phyloP scores from a whole-genome alignment of 1,284 basidiomycete genomes.

The Fomitiporia mediterranea region DNA sequence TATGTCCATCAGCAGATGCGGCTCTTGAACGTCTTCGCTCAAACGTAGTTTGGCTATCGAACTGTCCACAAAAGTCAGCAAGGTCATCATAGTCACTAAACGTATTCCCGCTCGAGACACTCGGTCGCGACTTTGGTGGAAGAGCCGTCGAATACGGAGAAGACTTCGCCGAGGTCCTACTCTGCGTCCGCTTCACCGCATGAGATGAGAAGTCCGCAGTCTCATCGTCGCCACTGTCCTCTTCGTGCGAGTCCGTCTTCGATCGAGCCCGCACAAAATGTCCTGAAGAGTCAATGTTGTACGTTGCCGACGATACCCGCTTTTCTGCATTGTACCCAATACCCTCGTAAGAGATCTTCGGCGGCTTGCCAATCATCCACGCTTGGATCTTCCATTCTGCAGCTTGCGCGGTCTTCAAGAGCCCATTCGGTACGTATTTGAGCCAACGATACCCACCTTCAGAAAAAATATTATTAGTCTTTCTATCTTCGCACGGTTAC shows the following conservation, averaged over 20 bases:
- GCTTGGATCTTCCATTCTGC: slow-evolving; percentile 96
- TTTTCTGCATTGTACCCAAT: slow-evolving; percentile 62
- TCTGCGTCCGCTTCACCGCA: slow-evolving; percentile 4
- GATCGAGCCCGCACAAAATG: neutral
- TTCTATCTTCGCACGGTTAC: slow-evolving; percentile 2
- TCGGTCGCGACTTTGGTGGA: slow-evolving; percentile 24
- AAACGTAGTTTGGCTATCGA: slow-evolving; percentile 72
- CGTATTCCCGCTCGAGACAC: slow-evolving; percentile 54
- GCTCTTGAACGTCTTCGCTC: slow-evolving; percentile 38
- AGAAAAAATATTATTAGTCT: slow-evolving; percentile 21
- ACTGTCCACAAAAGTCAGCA: slow-evolving; percentile 76
- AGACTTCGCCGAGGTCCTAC: neutral
- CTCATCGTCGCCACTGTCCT: neutral
- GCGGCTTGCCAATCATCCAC: slow-evolving; percentile 95
- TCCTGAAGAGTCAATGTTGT: slow-evolving; percentile 25
- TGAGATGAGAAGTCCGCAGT: neutral
- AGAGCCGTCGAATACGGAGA: neutral
- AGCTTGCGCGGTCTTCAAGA: slow-evolving; percentile 92
- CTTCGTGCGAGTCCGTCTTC: neutral
- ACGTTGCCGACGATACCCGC: slow-evolving; percentile 30
- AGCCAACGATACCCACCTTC: slow-evolving; percentile 90
- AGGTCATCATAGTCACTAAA: slow-evolving; percentile 85
- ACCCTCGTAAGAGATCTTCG: slow-evolving; percentile 71
- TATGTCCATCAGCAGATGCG: slow-evolving; percentile 23
- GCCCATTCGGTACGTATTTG: slow-evolving; percentile 90